Percentiles rank a stretch among this genome's conserved stretches.
Conservation (phyloP, 2,329 filamentous ascomycete species). For the Trichoderma guizhouense region DNA sequence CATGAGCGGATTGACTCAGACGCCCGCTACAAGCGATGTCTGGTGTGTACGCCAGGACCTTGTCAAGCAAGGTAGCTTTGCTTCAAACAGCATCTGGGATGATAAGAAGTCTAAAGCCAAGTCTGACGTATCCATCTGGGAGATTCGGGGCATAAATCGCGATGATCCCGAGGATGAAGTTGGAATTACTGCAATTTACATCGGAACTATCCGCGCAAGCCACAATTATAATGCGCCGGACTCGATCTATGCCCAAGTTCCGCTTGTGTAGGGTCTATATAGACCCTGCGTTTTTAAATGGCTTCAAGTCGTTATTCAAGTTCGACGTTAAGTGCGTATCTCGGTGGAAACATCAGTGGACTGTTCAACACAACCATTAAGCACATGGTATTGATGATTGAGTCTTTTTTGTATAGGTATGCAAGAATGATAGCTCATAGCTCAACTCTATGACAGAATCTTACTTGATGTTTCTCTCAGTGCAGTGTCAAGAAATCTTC, state of each 20-base stretch:
- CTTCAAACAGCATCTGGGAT: background rate
- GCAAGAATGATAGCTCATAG: too few species aligned
- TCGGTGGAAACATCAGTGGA: too few species aligned
- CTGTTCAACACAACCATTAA: too few species aligned
- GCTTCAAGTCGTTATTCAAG: too few species aligned
- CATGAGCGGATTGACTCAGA: background rate
- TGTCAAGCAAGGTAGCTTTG: background rate
- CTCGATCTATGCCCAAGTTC: background rate
- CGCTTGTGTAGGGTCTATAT: too few species aligned
- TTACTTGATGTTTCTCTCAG: too few species aligned
- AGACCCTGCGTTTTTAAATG: too few species aligned
- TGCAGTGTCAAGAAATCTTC: too few species aligned
- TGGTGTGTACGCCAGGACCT: background rate
- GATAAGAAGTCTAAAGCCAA: background rate
- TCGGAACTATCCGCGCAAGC: background rate
- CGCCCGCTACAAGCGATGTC: background rate
- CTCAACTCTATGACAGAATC: too few species aligned
- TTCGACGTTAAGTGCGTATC: too few species aligned
- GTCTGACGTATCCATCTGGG: background rate
- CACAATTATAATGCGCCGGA: background rate
- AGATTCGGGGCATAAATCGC: background rate
- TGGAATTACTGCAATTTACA: background rate
- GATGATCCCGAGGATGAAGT: rapidly evolving
- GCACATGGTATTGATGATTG: too few species aligned
- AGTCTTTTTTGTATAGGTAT: too few species aligned